Base-by-base conservation (phyloP, 768 basidiomycete genomes). In the Crassisporium funariophilum region DNA sequence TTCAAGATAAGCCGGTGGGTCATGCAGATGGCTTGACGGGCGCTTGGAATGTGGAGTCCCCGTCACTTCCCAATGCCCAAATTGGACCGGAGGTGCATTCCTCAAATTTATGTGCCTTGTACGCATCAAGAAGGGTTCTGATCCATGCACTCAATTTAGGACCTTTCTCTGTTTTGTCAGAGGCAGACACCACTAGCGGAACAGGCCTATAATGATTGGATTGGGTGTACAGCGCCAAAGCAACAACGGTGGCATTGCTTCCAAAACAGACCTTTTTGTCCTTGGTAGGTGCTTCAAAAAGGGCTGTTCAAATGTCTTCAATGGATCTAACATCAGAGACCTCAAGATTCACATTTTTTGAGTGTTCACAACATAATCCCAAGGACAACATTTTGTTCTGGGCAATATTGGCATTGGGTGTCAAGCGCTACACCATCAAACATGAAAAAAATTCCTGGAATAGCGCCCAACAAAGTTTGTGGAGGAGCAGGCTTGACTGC, bases 21-120 rank as follows among this genome's bases (percentile, higher is more conserved):
- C 49, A 58, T 50, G 35, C 57, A 54, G 15, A 57, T 16, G 2
- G 35, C 19, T 44, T 44, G 48, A 19, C 50, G 49, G 4, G 54
- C 49, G 19, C 39, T 33, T 56, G 40, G 29, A 54, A 60, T 13
- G 41, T 39, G 17, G 43, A 16, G 17, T 53, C 59, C 5, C 59
- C 59, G 38, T 61, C 57, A 36, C 46, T 58, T 22, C 39, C 57
- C 11, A 61, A 22, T 39, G 57, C 19, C 34, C 39, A 40, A 12
- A 58, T 50, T n/a, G 55, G 55, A 16, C 59, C 27, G n/a, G 27
- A 29, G 13, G 8, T 29, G 27, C 27, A 29, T 29, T 29, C 27
- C 13, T 13, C 27, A 29, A 29, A 29, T 29, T 29, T 29, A 13
- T 29, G 27, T 13, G 13, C 27, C 13, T 29, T 29, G 27, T 29